phyloP scores from a whole-genome alignment of 2,329 filamentous ascomycete genomes.

The Colletotrichum sp. region DNA sequence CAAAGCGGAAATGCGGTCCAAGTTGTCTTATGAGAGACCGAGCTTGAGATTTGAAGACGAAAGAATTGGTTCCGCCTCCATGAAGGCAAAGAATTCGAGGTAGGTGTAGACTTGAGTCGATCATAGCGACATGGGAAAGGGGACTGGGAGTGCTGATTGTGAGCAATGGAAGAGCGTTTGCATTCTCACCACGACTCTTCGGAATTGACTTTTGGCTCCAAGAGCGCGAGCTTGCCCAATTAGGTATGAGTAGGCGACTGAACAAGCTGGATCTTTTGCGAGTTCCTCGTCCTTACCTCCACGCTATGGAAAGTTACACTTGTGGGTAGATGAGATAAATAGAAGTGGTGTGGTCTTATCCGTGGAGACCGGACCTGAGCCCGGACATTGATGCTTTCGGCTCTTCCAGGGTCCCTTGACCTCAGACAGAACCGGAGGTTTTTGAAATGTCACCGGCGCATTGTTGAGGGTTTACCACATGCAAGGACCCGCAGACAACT shows the following conservation, averaged over 20 bases:
- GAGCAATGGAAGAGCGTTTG: background rate
- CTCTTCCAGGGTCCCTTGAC: background rate
- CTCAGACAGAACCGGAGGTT: background rate
- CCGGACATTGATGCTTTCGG: background rate
- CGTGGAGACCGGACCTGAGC: background rate
- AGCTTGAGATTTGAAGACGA: background rate
- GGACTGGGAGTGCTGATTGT: background rate
- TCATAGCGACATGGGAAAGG: background rate
- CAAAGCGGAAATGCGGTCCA: background rate
- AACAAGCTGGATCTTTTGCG: background rate
- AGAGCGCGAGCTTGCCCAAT: background rate
- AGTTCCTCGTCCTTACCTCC: background rate
- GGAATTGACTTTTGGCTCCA: background rate
- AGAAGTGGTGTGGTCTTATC: background rate
- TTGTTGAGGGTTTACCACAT: background rate
- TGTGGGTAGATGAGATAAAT: accelerated
- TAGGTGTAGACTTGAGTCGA: background rate
- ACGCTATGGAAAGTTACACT: background rate
- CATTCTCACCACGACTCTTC: background rate
- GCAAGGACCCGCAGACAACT: background rate
- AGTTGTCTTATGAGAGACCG: background rate
- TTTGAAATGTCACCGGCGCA: background rate
- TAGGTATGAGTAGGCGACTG: background rate
- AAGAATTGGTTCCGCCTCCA: background rate
- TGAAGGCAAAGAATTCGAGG: background rate